A percentile compares a stretch with the other conserved stretches of the same genome.
These are phyloP conservation scores for Passiflora organensis DNA, from an alignment of 345 rosid species.

Conservation along the genomic window DNA sequence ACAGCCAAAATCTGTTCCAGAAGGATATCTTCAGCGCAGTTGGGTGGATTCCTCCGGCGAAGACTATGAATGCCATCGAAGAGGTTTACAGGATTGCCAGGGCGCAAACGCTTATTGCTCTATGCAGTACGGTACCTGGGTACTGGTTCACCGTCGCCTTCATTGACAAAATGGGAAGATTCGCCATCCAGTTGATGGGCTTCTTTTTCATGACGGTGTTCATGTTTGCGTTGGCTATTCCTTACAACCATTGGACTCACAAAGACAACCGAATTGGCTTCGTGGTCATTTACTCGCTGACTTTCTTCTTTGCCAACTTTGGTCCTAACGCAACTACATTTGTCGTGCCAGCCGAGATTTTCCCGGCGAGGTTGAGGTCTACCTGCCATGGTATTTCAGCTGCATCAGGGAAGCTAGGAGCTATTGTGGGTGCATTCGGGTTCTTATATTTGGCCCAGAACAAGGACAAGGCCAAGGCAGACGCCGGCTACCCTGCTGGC, in stretches of 20 bases:
- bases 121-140: constrained; percentile 77
- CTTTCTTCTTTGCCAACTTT: constrained; percentile 86
- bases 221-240: constrained; percentile 82
- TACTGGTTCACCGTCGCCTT: constrained; percentile 80
- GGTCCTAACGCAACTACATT: constrained; percentile 90
- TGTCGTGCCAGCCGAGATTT: constrained; percentile 83
- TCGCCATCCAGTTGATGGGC: constrained; percentile 76
- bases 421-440: constrained; percentile 87
- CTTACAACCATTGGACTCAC: constrained; percentile 78
- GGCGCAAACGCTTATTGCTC: constrained; percentile 79
- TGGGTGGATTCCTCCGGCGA: constrained; percentile 77
- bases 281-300: constrained; percentile 57
- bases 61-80: constrained; percentile 69
- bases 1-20: constrained; percentile 80
- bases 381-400: constrained; percentile 94
- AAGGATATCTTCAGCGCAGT: constrained; percentile 81
- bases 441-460: constrained; percentile 76
- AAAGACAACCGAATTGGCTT: constrained; percentile 68
- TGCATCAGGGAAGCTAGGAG: constrained; percentile 75
- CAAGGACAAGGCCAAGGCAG: constrained; percentile 61
- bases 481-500: constrained; percentile 84
- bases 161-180: constrained; percentile 65
- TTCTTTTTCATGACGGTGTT: constrained; percentile 92
- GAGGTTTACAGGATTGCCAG: constrained; percentile 71
- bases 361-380: constrained; percentile 81